These are phyloP conservation scores for Echium plantagineum DNA, from an alignment of 257 asterid species.

Conservation along the genomic window DNA sequence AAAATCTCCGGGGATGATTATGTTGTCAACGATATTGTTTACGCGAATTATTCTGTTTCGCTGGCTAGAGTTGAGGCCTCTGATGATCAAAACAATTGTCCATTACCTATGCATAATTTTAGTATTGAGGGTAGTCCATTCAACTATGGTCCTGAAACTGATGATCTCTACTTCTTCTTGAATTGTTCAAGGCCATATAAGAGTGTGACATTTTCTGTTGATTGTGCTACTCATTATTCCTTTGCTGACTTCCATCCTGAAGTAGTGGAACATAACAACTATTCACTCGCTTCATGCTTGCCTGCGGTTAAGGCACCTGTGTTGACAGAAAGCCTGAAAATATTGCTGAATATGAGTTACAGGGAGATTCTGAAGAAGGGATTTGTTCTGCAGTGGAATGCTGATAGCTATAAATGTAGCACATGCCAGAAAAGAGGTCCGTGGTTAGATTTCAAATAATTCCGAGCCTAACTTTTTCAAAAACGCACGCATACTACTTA, in stretches of 20 bases:
- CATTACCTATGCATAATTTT: constrained; percentile 27
- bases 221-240: constrained; percentile 29
- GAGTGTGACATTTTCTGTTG: constrained; percentile 23
- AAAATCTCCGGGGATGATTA: constrained; percentile 29
- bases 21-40: constrained; percentile 26
- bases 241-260: constrained; percentile 38
- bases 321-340: constrained; percentile 10
- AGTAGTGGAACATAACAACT: constrained; percentile 27
- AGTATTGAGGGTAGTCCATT: constrained; percentile 30
- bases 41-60: constrained; percentile 22
- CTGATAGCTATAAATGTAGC: constrained; percentile 14
- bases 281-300: constrained; percentile 23
- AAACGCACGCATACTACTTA: too few species aligned
- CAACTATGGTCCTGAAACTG: constrained; percentile 34
- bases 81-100: constrained; percentile 15
- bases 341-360: constrained; percentile 24
- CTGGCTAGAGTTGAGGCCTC: constrained; percentile 18
- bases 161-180: constrained; percentile 38
- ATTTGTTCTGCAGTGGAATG: constrained; percentile 34
- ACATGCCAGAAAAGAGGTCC: constrained; percentile 22
- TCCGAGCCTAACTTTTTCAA: too few species aligned
- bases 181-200: constrained; percentile 31
- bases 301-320: constrained; percentile 26
- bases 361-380: constrained; percentile 24
- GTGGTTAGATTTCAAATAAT: too few species aligned